Evolutionary conservation across 495 filamentous ascomycete species (phyloP).

Genomic region (Penicillium lividum): DNA sequence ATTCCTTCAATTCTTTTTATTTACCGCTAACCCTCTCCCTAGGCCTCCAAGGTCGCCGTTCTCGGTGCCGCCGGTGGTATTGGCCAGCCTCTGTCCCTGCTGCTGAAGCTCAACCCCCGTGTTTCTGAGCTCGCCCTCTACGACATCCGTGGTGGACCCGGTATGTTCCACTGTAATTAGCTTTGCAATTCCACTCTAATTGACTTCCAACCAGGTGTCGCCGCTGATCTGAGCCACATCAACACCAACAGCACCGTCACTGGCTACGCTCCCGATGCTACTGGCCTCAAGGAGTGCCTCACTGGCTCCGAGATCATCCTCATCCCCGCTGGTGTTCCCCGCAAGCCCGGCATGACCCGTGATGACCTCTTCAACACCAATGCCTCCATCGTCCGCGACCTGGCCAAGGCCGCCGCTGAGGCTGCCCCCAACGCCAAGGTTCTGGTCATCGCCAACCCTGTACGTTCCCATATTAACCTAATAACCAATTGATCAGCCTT

Average conservation of each 20-base stretch:
- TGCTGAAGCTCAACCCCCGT: constrained; percentile 96
- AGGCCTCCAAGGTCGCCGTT: constrained; percentile 96
- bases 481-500: constrained; percentile 5
- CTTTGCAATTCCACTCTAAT: background rate
- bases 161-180: constrained; percentile 52
- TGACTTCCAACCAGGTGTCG: constrained; percentile 68
- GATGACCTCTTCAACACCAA: constrained; percentile 99
- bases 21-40: constrained; percentile 36
- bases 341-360: constrained; percentile 99
- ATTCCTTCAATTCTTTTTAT: constrained; percentile 2
- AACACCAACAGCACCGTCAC: constrained; percentile 96
- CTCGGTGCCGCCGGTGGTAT: constrained; percentile 97
- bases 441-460: constrained; percentile 97
- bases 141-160: constrained; percentile 92
- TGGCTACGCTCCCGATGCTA: constrained; percentile 77
- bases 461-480: constrained; percentile 24
- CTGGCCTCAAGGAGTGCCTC: constrained; percentile 74
- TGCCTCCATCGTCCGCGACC: constrained; percentile 97
- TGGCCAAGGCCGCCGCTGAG: constrained; percentile 93
- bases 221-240: constrained; percentile 95
- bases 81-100: constrained; percentile 94
- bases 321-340: constrained; percentile 96
- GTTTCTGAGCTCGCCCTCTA: constrained; percentile 92
- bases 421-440: constrained; percentile 89
- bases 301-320: constrained; percentile 90